Conservation (phyloP, 495 filamentous ascomycete genomes). For the Talaromyces proteolyticus region DNA sequence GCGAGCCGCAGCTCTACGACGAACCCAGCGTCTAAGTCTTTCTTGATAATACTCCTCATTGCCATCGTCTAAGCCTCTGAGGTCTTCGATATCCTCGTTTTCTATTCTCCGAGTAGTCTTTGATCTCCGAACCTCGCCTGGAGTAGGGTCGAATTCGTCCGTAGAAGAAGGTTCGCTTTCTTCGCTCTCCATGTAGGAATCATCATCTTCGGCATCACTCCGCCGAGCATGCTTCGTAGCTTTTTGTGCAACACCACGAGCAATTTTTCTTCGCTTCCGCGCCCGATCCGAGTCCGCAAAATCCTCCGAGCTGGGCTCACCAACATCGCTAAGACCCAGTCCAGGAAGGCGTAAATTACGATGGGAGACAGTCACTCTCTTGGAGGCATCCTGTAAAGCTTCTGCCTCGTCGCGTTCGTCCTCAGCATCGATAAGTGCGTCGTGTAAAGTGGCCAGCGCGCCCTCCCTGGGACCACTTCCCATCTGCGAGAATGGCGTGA, state of each 20-base stretch:
- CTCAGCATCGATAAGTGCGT: conserved; percentile 73
- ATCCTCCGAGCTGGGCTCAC: conserved; percentile 18
- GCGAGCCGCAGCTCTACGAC: conserved; percentile 61
- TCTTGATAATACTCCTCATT: conserved; percentile 78
- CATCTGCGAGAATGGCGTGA: conserved; percentile 86
- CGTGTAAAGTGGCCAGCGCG: conserved; percentile 55
- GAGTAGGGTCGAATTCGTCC: conserved; percentile 34
- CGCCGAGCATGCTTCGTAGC: neutral
- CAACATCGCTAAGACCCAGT: conserved; percentile 52
- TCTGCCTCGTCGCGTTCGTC: conserved; percentile 55
- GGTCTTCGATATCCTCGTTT: conserved; percentile 53
- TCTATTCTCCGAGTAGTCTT: conserved; percentile 29
- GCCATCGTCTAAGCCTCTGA: conserved; percentile 82
- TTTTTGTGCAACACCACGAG: conserved; percentile 8
- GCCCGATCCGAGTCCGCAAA: conserved; percentile 16
- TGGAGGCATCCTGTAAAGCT: conserved; percentile 36
- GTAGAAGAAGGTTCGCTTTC: conserved; percentile 25
- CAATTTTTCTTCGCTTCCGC: conserved; percentile 35
- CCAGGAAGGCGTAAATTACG: conserved; percentile 76
- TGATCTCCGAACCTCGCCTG: conserved; percentile 25
- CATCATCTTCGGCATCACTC: conserved; percentile 2
- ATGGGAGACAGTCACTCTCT: conserved; percentile 58
- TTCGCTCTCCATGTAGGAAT: conserved; percentile 8
- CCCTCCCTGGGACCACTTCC: conserved; percentile 45
- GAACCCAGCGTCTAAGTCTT: conserved; percentile 70